phyloP scores from a whole-genome alignment of 768 basidiomycete species.

The Podaxis mareebaensis region DNA sequence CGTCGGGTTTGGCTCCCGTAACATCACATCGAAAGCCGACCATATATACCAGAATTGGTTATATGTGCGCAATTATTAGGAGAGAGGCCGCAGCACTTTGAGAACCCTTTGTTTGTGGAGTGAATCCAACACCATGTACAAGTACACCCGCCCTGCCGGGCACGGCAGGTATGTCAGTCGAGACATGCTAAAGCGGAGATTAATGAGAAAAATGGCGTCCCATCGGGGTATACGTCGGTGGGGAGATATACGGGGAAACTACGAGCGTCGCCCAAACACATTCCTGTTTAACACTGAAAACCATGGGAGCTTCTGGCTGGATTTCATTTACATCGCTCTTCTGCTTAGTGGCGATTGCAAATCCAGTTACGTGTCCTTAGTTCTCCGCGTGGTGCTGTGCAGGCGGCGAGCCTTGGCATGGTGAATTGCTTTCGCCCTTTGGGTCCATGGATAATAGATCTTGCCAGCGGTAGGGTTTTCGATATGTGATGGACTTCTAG shows the following conservation, averaged over 20 bases:
- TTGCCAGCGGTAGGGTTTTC: background rate
- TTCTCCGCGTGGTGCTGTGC: conserved; percentile 58
- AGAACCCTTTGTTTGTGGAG: conserved; percentile 50
- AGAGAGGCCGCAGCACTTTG: background rate
- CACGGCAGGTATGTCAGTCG: conserved; percentile 65
- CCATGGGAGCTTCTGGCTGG: conserved; percentile 64
- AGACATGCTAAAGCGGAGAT: conserved; percentile 40
- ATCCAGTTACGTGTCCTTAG: conserved; percentile 54
- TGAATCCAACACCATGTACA: conserved; percentile 80
- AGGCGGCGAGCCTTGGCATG: conserved; percentile 47
- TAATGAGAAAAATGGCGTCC: background rate
- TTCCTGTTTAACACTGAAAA: conserved; percentile 74
- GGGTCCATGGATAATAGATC: conserved; percentile 31
- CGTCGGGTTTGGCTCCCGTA: conserved; percentile 45
- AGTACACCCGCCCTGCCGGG: conserved; percentile 58
- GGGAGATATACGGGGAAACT: conserved; percentile 38
- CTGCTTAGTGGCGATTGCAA: conserved; percentile 75
- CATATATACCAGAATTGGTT: conserved; percentile 46
- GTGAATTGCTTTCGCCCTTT: conserved; percentile 43
- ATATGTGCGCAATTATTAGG: background rate
- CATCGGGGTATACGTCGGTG: background rate
- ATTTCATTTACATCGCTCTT: conserved; percentile 57
- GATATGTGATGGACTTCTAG: conserved; percentile 39
- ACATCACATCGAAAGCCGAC: conserved; percentile 70
- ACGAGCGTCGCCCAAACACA: conserved; percentile 76